Evolutionary conservation across 148 eudicot species (phyloP).

Genomic region (Fagopyrum tataricum): DNA sequence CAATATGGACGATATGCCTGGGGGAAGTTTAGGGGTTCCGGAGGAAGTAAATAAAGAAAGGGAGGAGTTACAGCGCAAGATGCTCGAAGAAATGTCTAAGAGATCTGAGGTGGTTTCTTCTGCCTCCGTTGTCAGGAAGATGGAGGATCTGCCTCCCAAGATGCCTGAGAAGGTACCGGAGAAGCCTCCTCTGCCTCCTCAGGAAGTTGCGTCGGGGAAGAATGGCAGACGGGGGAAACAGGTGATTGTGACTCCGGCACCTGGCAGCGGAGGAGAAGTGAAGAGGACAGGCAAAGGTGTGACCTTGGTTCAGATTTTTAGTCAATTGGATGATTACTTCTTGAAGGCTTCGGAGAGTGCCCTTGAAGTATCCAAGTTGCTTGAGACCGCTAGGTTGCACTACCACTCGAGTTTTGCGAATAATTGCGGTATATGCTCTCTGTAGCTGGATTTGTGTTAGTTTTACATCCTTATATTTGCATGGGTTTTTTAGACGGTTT

Average conservation of each 20-base stretch:
- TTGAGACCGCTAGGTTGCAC: constrained; percentile 86
- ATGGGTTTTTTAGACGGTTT: background rate
- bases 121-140: constrained; percentile 19
- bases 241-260: constrained; percentile 17
- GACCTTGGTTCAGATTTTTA: constrained; percentile 50
- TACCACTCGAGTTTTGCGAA: constrained; percentile 95
- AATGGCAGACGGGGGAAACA: constrained; percentile 38
- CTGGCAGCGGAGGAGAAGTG: constrained; percentile 26
- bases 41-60: constrained; percentile 34
- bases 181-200: constrained; percentile 34
- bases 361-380: constrained; percentile 72
- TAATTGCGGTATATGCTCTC: constrained; percentile 36
- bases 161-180: constrained; percentile 25
- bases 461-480: background rate
- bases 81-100: constrained; percentile 33
- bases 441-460: background rate
- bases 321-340: constrained; percentile 70
- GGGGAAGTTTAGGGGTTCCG: constrained; percentile 46
- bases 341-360: constrained; percentile 79
- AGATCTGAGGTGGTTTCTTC: constrained; percentile 6
- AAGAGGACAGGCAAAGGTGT: constrained; percentile 45
- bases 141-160: constrained; percentile 20
- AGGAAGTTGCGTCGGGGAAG: constrained; percentile 20
- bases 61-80: constrained; percentile 37
- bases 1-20: constrained; percentile 42